A percentile compares a stretch with the other conserved stretches of the same genome.
These are phyloP conservation scores for Arthrinium phaeospermum DNA, from an alignment of 2,329 filamentous ascomycete species.

Conservation along the genomic window DNA sequence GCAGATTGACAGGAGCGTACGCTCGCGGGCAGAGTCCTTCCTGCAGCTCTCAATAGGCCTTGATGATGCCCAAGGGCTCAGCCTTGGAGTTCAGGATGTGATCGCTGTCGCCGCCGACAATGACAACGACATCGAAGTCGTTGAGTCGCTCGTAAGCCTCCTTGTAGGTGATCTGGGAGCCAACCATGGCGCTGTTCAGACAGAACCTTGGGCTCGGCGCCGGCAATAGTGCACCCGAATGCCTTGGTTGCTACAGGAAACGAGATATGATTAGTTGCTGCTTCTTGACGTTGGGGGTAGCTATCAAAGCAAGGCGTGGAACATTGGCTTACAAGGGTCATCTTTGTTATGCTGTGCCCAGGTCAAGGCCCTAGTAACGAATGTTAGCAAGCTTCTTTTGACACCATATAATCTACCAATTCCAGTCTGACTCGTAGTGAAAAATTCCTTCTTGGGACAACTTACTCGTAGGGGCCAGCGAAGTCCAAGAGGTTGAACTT, in stretches of 20 bases:
- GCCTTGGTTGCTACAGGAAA: conserved; percentile 54
- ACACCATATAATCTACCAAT: neutral
- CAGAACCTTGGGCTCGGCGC: conserved; percentile 58
- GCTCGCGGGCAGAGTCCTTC: conserved; percentile 78
- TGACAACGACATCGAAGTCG: conserved; percentile 80
- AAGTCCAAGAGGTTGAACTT: conserved; percentile 67
- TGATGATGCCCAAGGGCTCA: conserved; percentile 75
- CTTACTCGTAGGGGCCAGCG: conserved; percentile 51
- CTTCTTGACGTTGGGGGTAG: neutral
- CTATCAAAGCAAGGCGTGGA: conserved; percentile 24
- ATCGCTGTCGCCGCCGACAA: conserved; percentile 74
- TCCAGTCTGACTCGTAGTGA: neutral
- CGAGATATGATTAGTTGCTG: neutral
- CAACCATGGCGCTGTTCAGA: conserved; percentile 70
- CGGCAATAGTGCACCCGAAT: conserved; percentile 63
- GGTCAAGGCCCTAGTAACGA: conserved; percentile 53
- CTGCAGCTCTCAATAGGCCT: conserved; percentile 79
- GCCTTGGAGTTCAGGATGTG: conserved; percentile 69
- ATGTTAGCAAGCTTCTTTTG: neutral
- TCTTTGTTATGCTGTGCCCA: conserved; percentile 58
- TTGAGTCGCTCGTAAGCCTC: conserved; percentile 76
- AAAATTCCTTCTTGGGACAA: neutral
- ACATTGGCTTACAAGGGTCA: conserved; percentile 53
- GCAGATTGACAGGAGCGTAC: conserved; percentile 80
- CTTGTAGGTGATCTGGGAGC: conserved; percentile 77